phyloP scores from a whole-genome alignment of 2,329 filamentous ascomycete genomes.

The Sclerotinia trifoliorum region DNA sequence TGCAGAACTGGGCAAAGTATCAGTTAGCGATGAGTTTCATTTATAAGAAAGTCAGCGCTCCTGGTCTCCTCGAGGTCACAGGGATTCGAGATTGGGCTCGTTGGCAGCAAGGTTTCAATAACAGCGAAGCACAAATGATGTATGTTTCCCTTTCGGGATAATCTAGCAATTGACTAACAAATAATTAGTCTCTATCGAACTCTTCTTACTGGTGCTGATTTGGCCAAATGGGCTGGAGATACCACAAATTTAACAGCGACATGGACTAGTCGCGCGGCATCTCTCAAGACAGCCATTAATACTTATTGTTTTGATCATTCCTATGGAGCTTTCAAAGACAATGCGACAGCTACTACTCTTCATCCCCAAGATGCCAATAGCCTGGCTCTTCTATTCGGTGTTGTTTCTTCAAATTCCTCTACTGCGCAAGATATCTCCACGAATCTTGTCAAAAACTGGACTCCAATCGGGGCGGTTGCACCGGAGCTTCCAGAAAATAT shows the following conservation, averaged over 20 bases:
- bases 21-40: constrained; percentile 48
- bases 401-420: constrained; percentile 23
- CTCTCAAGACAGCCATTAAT: constrained; percentile 31
- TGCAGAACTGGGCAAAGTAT: constrained; percentile 51
- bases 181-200: constrained; percentile 44
- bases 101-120: constrained; percentile 34
- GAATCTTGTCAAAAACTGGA: constrained; percentile 49
- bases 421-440: constrained; percentile 40
- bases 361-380: constrained; percentile 61
- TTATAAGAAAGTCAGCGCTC: constrained; percentile 44
- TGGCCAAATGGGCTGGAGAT: constrained; percentile 46
- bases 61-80: constrained; percentile 38
- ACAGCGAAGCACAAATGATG: constrained; percentile 36
- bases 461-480: constrained; percentile 52
- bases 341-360: constrained; percentile 53
- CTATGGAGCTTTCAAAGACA: constrained; percentile 36
- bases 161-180: constrained; percentile 2
- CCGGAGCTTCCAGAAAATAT: constrained; percentile 59
- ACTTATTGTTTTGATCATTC: constrained; percentile 29
- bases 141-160: constrained; percentile 11
- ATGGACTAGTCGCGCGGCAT: constrained; percentile 28
- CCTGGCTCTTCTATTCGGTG: constrained; percentile 47
- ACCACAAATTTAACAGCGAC: constrained; percentile 26
- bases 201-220: constrained; percentile 47
- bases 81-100: constrained; percentile 36